A percentile compares a stretch with the other conserved stretches of the same genome.
phyloP scores from a whole-genome alignment of 305 asterid species.

The Rubia tinctorum region DNA sequence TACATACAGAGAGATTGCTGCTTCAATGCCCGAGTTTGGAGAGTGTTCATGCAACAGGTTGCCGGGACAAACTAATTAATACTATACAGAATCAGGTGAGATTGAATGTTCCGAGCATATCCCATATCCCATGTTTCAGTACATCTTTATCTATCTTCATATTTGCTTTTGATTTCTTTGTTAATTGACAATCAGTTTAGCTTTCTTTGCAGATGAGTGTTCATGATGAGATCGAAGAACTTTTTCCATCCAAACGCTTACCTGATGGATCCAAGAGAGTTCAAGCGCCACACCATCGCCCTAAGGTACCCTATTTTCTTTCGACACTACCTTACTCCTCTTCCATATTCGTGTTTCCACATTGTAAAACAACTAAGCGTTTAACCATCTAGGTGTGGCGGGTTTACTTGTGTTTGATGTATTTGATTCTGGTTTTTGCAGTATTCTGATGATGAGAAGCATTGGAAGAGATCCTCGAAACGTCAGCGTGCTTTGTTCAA shows the following conservation, averaged over 20 bases:
- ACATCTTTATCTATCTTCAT: not conserved
- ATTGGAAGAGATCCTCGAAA: slow-evolving; percentile 36
- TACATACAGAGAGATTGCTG: slow-evolving; percentile 63
- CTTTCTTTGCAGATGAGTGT: slow-evolving; percentile 33
- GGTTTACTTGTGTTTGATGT: not conserved
- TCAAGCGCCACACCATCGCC: slow-evolving; percentile 52
- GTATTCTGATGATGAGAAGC: slow-evolving; percentile 49
- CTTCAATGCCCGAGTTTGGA: slow-evolving; percentile 82
- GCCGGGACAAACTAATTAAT: slow-evolving; percentile 55
- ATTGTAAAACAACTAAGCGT: not conserved
- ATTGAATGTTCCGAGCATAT: not conserved
- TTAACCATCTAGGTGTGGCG: not conserved
- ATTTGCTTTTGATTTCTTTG: not conserved
- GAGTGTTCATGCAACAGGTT: slow-evolving; percentile 73
- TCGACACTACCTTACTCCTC: not conserved
- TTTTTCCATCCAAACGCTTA: slow-evolving; percentile 54
- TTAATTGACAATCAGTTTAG: not conserved
- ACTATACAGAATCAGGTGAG: slow-evolving; percentile 80
- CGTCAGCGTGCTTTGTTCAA: slow-evolving; percentile 50
- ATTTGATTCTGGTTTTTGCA: slow-evolving; percentile 26
- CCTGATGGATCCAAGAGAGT: slow-evolving; percentile 97
- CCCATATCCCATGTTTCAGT: no score
- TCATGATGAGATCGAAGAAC: slow-evolving; percentile 30
- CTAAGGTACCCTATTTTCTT: slow-evolving; percentile 46
- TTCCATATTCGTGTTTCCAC: not conserved